A percentile compares a stretch with the other conserved stretches of the same genome.
phyloP scores from a whole-genome alignment of 306 rosid genomes.

The Lagenaria siceraria region DNA sequence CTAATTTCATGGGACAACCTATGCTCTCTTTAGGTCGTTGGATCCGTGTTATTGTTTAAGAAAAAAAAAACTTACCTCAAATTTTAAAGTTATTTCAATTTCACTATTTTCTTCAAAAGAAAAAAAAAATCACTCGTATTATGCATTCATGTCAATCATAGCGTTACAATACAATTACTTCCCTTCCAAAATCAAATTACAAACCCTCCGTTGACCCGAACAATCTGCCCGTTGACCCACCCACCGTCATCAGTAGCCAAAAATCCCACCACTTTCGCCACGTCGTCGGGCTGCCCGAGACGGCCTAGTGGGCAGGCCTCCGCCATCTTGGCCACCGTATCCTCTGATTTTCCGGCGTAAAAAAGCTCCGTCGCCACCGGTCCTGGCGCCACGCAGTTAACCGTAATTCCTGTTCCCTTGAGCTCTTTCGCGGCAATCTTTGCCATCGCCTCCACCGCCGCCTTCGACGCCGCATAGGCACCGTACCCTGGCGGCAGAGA shows the following conservation, averaged over 20 bases:
- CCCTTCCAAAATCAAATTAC: neutral
- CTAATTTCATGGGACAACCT: too few species aligned
- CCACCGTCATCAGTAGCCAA: slow-evolving; percentile 27
- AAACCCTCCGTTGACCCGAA: slow-evolving; percentile 40
- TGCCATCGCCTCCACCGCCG: slow-evolving; percentile 47
- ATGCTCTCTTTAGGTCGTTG: too few species aligned
- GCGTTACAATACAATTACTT: too few species aligned
- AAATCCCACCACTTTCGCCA: slow-evolving; percentile 35
- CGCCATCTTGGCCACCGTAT: slow-evolving; percentile 4
- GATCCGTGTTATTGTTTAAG: too few species aligned
- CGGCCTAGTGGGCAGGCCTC: slow-evolving; percentile 19
- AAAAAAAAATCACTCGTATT: too few species aligned
- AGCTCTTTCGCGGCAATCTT: slow-evolving; percentile 49
- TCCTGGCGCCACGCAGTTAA: slow-evolving; percentile 52
- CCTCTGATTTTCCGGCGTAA: slow-evolving; percentile 30
- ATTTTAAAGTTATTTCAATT: too few species aligned
- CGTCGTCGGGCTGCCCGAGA: slow-evolving; percentile 31
- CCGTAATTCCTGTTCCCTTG: slow-evolving; percentile 34
- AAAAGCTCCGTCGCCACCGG: slow-evolving; percentile 36
- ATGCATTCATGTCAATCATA: too few species aligned
- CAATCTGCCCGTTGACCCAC: slow-evolving; percentile 50
- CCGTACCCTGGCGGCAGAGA: slow-evolving; percentile 17
- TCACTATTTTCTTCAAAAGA: too few species aligned
- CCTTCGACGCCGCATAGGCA: slow-evolving; percentile 38
- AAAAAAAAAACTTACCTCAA: too few species aligned